Conservation (phyloP, 2,329 filamentous ascomycete species). For the Cladophialophora carrionii region DNA sequence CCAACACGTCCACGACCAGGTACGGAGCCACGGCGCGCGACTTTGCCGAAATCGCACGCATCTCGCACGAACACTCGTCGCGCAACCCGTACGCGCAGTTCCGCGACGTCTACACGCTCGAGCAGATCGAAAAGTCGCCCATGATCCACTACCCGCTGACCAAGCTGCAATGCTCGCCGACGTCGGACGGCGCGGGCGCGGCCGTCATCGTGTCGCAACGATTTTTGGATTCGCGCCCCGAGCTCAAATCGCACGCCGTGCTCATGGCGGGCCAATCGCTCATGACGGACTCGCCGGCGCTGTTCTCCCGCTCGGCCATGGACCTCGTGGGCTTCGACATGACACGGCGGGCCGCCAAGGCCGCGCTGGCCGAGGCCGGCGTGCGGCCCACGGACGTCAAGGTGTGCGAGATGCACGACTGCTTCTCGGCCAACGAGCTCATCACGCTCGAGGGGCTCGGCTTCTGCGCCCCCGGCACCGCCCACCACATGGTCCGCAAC, state of each 20-base stretch:
- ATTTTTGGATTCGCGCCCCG: constrained; percentile 85
- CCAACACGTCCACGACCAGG: constrained; percentile 47
- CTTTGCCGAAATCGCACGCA: constrained; percentile 89
- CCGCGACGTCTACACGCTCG: constrained; percentile 83
- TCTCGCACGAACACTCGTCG: constrained; percentile 90
- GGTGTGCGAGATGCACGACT: constrained; percentile 93
- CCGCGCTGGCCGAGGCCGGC: constrained; percentile 75
- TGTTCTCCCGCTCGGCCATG: constrained; percentile 79
- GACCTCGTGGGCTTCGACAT: constrained; percentile 90
- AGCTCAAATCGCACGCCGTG: constrained; percentile 78
- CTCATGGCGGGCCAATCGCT: constrained; percentile 85
- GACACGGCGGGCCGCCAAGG: constrained; percentile 69
- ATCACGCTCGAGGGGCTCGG: constrained; percentile 84
- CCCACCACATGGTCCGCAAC: constrained; percentile 82
- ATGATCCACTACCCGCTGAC: constrained; percentile 87
- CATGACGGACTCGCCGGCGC: constrained; percentile 75
- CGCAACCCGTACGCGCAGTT: constrained; percentile 98
- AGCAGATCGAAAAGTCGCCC: constrained; percentile 74
- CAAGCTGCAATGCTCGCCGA: constrained; percentile 96
- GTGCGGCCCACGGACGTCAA: constrained; percentile 68
- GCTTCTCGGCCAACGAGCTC: constrained; percentile 95
- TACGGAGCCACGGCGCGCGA: constrained; percentile 82
- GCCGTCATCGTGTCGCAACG: constrained; percentile 84
- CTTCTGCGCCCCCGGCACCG: constrained; percentile 75
- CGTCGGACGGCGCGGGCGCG: constrained; percentile 87